Base-by-base conservation (phyloP, 1,139 yeast genomes). In the Hanseniaspora uvarum region DNA sequence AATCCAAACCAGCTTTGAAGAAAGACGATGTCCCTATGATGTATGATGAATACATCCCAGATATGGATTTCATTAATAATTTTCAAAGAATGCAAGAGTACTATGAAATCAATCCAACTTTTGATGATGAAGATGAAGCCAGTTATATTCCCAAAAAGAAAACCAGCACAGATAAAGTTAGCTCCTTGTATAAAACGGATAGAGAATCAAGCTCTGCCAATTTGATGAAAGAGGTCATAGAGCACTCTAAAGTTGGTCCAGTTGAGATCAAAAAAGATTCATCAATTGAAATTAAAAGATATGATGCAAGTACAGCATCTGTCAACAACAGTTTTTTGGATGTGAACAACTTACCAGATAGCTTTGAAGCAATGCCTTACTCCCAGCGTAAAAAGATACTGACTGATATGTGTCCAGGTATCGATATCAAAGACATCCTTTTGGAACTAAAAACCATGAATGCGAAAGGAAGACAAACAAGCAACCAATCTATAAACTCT, bases 41-140 rank as follows among this genome's bases (percentile, higher is more conserved):
- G 59, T 83, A 80, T 61, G 89, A 83, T 64, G 89, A 83, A 62
- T 83, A 82, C 61, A 75, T 83, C 16, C 88, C 88, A 0, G 85
- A 81, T 28, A 68, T 83, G 43, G 78, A 77, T 59, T 79, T 78
- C 54, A 54, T 54, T 10, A 50, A 45, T 40, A 49, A 49, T 28
- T 49, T 54, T n/a, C 33, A 49, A 21, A 33, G 43, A 18, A 38
- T 54, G 44, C 40, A 46, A 38, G 48, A 54, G 23, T 54, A 54
- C 24, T 54, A 54, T 30, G 56, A 49, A 23, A 19, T 37, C 1
- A 50, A 36, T 24, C 53, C 53, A 11, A 50, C 53, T 2, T 45
- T 54, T 31, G 53, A 49, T 8, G 37, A 34, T 11, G 41, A 34
- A n/a, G 50, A 19, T 5, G 40, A 38, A 6, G 34, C 38, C 12